phyloP scores from a whole-genome alignment of 257 asterid genomes.

The Solanum piurae region DNA sequence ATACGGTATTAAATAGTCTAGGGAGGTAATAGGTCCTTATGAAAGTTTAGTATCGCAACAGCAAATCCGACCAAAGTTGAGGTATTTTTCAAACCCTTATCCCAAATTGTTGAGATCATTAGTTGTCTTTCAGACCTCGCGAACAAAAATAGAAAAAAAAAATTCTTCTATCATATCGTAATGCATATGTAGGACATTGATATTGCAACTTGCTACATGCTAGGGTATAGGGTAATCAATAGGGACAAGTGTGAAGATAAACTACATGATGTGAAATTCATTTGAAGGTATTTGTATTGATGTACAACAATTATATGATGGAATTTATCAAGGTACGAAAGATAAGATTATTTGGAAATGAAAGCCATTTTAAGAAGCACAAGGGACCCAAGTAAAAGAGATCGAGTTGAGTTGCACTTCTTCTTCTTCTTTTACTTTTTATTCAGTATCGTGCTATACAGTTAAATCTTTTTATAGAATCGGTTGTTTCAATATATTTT shows the following conservation, averaged over 20 bases:
- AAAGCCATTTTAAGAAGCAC: not conserved
- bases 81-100: too few relatives aligned
- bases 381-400: not conserved
- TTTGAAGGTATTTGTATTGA: not conserved
- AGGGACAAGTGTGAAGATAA: not conserved
- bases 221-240: not conserved
- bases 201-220: not conserved
- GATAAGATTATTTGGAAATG: not conserved
- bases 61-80: too few relatives aligned
- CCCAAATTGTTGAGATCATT: not conserved
- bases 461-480: not conserved
- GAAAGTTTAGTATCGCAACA: too few relatives aligned
- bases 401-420: not conserved
- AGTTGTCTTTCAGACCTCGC: not conserved
- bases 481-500: not conserved
- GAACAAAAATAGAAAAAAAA: too few relatives aligned
- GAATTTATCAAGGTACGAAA: not conserved
- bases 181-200: not conserved
- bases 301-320: not conserved
- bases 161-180: not conserved
- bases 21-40: too few relatives aligned
- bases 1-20: too few relatives aligned
- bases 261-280: not conserved
- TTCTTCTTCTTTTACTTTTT: not conserved
- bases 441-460: not conserved